These are phyloP conservation scores for Cryptosporidium ubiquitum DNA, from an alignment of 169 alveolate genomes.

Conservation along the genomic window DNA sequence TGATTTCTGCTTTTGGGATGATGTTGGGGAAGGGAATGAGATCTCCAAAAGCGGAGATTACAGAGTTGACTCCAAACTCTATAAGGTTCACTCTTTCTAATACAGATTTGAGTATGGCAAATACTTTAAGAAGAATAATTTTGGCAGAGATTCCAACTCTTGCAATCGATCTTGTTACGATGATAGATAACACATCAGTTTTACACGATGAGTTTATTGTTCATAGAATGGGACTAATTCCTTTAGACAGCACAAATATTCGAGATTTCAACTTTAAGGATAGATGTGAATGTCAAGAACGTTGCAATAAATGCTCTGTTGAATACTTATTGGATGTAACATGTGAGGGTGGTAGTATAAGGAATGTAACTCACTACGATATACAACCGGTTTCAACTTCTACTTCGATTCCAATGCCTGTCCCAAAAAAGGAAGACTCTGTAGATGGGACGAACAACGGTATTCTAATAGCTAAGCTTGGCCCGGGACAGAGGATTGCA, in stretches of 20 bases:
- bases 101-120: conserved; percentile 93
- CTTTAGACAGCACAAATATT: conserved; percentile 89
- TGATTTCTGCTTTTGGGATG: conserved; percentile 55
- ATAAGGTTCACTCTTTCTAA: conserved; percentile 88
- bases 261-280: conserved; percentile 90
- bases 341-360: conserved; percentile 88
- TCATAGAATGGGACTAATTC: conserved; percentile 95
- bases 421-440: conserved; percentile 72
- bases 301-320: conserved; percentile 91
- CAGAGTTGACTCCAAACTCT: conserved; percentile 78
- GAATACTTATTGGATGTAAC: conserved; percentile 89
- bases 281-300: conserved; percentile 91
- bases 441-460: conserved; percentile 82
- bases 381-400: conserved; percentile 81
- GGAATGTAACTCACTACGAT: conserved; percentile 87
- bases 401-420: conserved; percentile 76
- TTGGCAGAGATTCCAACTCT: conserved; percentile 95
- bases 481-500: conserved; percentile 91
- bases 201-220: conserved; percentile 96
- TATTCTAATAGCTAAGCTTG: conserved; percentile 92
- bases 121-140: conserved; percentile 93
- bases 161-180: conserved; percentile 95
- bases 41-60: conserved; percentile 83
- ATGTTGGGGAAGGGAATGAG: conserved; percentile 81
- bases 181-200: conserved; percentile 93